These are phyloP conservation scores for Pulveroboletus sp. DNA, from an alignment of 768 basidiomycete genomes.

Conservation along the genomic window DNA sequence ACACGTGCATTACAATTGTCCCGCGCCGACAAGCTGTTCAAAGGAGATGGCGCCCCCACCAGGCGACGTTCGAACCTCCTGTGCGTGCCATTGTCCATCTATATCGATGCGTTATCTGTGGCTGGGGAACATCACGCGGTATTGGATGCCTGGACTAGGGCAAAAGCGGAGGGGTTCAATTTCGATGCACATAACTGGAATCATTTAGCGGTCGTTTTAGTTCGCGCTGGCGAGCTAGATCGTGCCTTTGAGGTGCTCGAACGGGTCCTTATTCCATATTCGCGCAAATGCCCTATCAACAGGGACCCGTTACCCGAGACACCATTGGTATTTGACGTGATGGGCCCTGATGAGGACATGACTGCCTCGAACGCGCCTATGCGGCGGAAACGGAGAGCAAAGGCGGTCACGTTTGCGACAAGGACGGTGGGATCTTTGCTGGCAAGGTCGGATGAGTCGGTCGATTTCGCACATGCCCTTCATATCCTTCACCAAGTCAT, in stretches of 20 bases:
- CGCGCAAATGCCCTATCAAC: conserved; percentile 28
- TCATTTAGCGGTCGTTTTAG: conserved; percentile 68
- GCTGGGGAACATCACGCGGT: conserved; percentile 62
- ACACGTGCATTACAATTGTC: conserved; percentile 49
- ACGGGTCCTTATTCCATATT: conserved; percentile 65
- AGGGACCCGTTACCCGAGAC: conserved; percentile 34
- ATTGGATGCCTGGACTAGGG: conserved; percentile 61
- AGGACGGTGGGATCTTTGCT: conserved; percentile 13
- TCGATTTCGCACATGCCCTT: conserved; percentile 59
- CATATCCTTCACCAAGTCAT: conserved; percentile 60
- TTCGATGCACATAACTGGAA: conserved; percentile 95
- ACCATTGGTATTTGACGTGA: conserved; percentile 40
- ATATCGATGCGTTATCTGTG: conserved; percentile 70
- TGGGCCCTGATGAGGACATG: conserved; percentile 21
- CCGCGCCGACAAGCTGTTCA: conserved; percentile 32
- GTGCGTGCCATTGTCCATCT: conserved; percentile 76
- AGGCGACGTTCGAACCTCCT: conserved; percentile 53
- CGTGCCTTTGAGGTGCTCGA: conserved; percentile 84
- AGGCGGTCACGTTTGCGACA: conserved; percentile 19
- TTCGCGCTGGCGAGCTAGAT: conserved; percentile 78
- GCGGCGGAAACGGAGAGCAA: conserved; percentile 27
- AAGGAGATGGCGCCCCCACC: conserved; percentile 17
- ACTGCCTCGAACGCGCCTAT: conserved; percentile 30
- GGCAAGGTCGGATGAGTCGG: conserved; percentile 14
- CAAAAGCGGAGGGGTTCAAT: conserved; percentile 61